Evolutionary conservation across 257 asterid genomes (phyloP), one percentile per base, ranked within the genome.

Genomic region (Prunella vulgaris): DNA sequence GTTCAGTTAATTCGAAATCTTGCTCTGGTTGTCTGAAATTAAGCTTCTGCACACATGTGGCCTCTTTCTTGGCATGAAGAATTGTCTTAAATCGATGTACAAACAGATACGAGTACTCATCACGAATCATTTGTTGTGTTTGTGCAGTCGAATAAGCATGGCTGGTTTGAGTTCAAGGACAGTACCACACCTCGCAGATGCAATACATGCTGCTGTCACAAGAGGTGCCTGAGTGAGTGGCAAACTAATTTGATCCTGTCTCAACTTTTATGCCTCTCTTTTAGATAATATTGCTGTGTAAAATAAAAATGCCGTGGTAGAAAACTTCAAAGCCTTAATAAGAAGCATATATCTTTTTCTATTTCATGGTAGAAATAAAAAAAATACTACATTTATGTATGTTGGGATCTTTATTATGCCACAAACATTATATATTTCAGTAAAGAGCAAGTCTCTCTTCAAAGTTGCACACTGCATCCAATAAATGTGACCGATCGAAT

Each of bases 101-200:
- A 13, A 22, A 56, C n/a, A 13, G 42, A 59, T 27, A 58, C 64
- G 33, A 25, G 17, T 4, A 10, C 35, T 54, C 10, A 42, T 7
- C 70, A 5, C 14, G 67, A 53, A 52, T 18, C 6, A 32, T 32
- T 32, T 42, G 37, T 21, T 6, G 56, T 71, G n/a, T 15, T 65
- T 20, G 35, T 78, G 84, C 93, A 92, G 98, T 74, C 85, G 97
- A 74, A 92, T 92, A 60, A 92, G 98, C 82, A 93, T 90, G 96
- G 99, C 99, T 14, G 99, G 99, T 17, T 80, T 94, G 82, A 87
- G 96, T 85, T 81, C 97, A 44, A 87, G 76, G 75, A 91, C 96
- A 24, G 97, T 91, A 65, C 93, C 99, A 72, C 97, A 86, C 76
- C 97, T 94, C 7, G 84, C 97, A 35, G 98, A 91, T 77, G 99